Conservation (phyloP, 2,329 filamentous ascomycete genomes). For the Verticillium isaacii region DNA sequence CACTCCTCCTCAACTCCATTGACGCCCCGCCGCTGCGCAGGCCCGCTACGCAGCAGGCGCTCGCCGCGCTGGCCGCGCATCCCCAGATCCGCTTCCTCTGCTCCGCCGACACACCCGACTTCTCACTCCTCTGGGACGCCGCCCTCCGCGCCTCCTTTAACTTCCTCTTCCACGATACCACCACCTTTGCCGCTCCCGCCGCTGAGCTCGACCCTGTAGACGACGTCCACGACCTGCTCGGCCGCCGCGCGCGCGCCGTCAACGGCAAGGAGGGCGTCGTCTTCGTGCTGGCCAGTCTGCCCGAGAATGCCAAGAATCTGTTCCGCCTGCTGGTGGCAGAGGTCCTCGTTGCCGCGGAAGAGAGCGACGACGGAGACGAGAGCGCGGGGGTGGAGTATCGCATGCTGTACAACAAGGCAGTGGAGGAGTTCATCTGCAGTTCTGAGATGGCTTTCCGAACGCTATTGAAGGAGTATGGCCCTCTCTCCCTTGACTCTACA, state of each 20-base stretch:
- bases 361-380: conserved; percentile 42
- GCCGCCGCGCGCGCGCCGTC: conserved; percentile 71
- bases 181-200: conserved; percentile 74
- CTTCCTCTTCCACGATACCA: conserved; percentile 90
- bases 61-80: conserved; percentile 73
- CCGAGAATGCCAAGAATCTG: conserved; percentile 84
- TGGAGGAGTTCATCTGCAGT: conserved; percentile 94
- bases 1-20: conserved; percentile 78
- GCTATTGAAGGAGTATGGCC: conserved; percentile 77
- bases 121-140: conserved; percentile 84
- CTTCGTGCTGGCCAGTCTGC: conserved; percentile 84
- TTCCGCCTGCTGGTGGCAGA: conserved; percentile 84
- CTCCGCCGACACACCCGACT: conserved; percentile 84
- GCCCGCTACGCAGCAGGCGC: conserved; percentile 61
- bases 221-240: conserved; percentile 81
- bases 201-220: conserved; percentile 79
- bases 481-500: background rate
- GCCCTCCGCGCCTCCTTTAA: conserved; percentile 77
- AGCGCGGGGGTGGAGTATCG: conserved; percentile 80
- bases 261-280: conserved; percentile 88
- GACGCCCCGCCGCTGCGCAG: conserved; percentile 76
- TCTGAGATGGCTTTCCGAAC: conserved; percentile 95
- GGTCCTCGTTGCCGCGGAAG: conserved; percentile 66
- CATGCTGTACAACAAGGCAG: conserved; percentile 88
- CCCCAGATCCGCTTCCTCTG: conserved; percentile 68